Percentiles rank a stretch among this genome's conserved stretches.
phyloP scores from a whole-genome alignment of 129 eudicot species.

The Pittosporum tobira region DNA sequence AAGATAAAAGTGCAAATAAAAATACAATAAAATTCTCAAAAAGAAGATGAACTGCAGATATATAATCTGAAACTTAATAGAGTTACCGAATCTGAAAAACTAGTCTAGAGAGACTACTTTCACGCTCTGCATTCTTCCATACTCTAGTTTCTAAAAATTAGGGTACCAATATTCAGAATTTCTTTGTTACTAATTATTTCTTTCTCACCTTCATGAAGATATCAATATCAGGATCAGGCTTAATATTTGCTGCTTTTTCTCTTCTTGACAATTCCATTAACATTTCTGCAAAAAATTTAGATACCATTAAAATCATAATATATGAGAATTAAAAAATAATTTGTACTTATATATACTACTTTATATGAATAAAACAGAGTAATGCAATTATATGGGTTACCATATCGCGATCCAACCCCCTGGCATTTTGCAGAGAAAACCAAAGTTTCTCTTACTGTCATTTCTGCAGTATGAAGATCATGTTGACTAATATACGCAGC shows the following conservation, averaged over 20 bases:
- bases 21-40: not conserved
- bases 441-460: slow-evolving; percentile 75
- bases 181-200: not conserved
- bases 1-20: no score
- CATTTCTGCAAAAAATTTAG: slow-evolving; percentile 41
- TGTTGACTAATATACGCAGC: slow-evolving; percentile 80
- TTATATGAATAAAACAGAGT: not conserved
- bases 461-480: slow-evolving; percentile 70
- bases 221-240: slow-evolving; percentile 78
- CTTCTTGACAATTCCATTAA: slow-evolving; percentile 68
- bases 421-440: slow-evolving; percentile 59
- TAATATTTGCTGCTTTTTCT: slow-evolving; percentile 69
- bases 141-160: not conserved
- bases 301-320: not conserved
- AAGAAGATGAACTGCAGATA: not conserved
- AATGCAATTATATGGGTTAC: slow-evolving; percentile 40
- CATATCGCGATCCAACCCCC: slow-evolving; percentile 68
- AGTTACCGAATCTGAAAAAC: not conserved
- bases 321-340: no score
- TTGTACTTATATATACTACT: not conserved
- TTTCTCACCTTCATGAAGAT: slow-evolving; percentile 63
- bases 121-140: not conserved
- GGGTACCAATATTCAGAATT: not conserved
- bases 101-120: not conserved
- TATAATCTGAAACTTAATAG: no score